Percentiles rank a stretch among this genome's conserved stretches.
Conservation (phyloP, 176 grass and related monocot species). For the Phyllostachys edulis region DNA sequence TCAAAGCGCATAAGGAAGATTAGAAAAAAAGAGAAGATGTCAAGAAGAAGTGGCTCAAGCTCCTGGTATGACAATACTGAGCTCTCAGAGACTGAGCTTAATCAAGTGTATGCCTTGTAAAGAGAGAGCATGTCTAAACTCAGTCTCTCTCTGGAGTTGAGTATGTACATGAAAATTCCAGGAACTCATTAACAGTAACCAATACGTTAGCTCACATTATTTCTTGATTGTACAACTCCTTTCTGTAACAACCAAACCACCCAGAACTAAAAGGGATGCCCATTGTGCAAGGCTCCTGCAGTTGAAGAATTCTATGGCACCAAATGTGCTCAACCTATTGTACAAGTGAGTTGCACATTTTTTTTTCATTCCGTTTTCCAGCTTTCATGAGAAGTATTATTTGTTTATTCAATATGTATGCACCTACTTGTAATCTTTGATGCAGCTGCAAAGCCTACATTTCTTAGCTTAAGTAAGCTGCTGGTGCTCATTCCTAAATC, state of each 20-base stretch:
- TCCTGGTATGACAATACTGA: constrained; percentile 86
- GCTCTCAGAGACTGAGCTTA: constrained; percentile 77
- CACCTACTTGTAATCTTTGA: constrained; percentile 21
- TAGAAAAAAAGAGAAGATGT: constrained; percentile 83
- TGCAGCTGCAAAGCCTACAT: background rate
- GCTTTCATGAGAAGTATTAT: background rate
- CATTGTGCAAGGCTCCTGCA: constrained; percentile 27
- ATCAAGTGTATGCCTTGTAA: constrained; percentile 92
- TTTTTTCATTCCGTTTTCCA: background rate
- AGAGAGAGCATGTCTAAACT: constrained; percentile 28
- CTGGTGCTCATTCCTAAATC: background rate
- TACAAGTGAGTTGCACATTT: constrained; percentile 39
- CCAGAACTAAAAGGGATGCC: constrained; percentile 23
- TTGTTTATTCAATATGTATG: constrained; percentile 10
- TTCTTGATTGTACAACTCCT: constrained; percentile 40
- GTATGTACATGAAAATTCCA: constrained; percentile 42
- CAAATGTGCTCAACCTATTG: constrained; percentile 29
- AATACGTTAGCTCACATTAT: constrained; percentile 34
- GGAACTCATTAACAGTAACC: constrained; percentile 34
- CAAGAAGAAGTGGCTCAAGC: constrained; percentile 72
- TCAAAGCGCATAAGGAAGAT: constrained; percentile 74
- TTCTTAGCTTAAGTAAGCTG: background rate
- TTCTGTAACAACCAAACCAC: constrained; percentile 31
- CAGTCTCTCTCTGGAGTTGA: constrained; percentile 1
- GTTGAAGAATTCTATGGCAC: constrained; percentile 36